Evolutionary conservation across 495 filamentous ascomycete genomes (phyloP), one percentile per base, ranked within the genome.

Genomic region (Xylaria sp.): DNA sequence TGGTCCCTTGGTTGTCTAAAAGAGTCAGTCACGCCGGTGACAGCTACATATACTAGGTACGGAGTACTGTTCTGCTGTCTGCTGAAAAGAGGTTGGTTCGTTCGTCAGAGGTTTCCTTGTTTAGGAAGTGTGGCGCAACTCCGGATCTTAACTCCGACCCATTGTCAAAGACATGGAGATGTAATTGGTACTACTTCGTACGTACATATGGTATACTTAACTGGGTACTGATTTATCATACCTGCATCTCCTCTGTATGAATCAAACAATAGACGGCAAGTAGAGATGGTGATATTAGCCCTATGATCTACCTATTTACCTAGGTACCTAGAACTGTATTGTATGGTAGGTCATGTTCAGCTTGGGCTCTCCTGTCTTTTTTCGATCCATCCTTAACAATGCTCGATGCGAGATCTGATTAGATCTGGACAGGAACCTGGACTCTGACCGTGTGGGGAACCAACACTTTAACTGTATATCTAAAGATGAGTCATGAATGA

Each of bases 21-120:
- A n/a, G 17, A 66, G 31, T 66, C 48, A 67, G 67, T 69, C 67
- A 69, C 26, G 48, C 57, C 67, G 57, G 43, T 62, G 67, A 61
- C 48, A 67, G 48, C n/a, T 67, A 33, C n/a, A 37, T 41, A 17
- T n/a, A 26, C 11, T 31, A n/a, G 53, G n/a, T n/a, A n/a, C n/a
- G n/a, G n/a, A n/a, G n/a, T n/a, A n/a, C n/a, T n/a, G n/a, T n/a
- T n/a, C n/a, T n/a, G n/a, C n/a, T n/a, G n/a, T n/a, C n/a, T n/a
- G n/a, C n/a, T 61, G 58, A 63, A 29, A 33, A 29, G 37, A 50
- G 46, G 46, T 50, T 50, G 7, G 21, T 21, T n/a, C 46, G 8
- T 1, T 50, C 46, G 21, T 9, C 19, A 48, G 44, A n/a, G n/a
- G n/a, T n/a, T n/a, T n/a, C n/a, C n/a, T n/a, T n/a, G n/a, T n/a